phyloP scores from a whole-genome alignment of 140 eudicot genomes.

The Ambrosia hybrid region DNA sequence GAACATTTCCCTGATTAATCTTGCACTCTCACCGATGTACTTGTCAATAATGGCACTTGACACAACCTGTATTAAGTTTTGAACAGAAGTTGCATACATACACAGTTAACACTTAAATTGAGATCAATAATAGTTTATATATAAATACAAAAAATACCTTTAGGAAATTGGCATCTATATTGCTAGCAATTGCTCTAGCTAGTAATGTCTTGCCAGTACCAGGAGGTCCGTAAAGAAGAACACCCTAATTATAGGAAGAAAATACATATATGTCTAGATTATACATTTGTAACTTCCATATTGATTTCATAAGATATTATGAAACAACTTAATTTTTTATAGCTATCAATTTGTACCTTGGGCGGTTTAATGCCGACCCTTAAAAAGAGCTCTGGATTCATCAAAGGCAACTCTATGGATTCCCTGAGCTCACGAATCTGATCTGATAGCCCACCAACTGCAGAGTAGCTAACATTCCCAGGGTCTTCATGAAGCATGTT shows the following conservation, averaged over 20 bases:
- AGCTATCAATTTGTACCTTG: slow-evolving; percentile 53
- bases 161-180: slow-evolving; percentile 86
- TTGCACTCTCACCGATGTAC: slow-evolving; percentile 99
- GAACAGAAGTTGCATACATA: not conserved
- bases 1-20: slow-evolving; percentile 96
- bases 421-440: slow-evolving; percentile 97
- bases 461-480: slow-evolving; percentile 93
- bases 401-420: slow-evolving; percentile 92
- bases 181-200: slow-evolving; percentile 98
- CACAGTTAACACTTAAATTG: not conserved
- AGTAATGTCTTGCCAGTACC: slow-evolving; percentile 97
- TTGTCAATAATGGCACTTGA: slow-evolving; percentile 98
- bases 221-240: slow-evolving; percentile 98
- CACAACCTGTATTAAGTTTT: slow-evolving; percentile 63
- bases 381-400: slow-evolving; percentile 97
- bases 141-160: slow-evolving; percentile 51
- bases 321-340: not conserved
- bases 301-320: no score
- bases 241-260: no score
- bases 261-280: no score
- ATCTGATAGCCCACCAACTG: slow-evolving; percentile 97
- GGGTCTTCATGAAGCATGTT: slow-evolving; percentile 99
- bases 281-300: no score
- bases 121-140: not conserved
- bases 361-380: slow-evolving; percentile 99